Evolutionary conservation across 1,139 yeast species (phyloP), one percentile per base, ranked within the genome.

Genomic region (Waltiozyma sp.): DNA sequence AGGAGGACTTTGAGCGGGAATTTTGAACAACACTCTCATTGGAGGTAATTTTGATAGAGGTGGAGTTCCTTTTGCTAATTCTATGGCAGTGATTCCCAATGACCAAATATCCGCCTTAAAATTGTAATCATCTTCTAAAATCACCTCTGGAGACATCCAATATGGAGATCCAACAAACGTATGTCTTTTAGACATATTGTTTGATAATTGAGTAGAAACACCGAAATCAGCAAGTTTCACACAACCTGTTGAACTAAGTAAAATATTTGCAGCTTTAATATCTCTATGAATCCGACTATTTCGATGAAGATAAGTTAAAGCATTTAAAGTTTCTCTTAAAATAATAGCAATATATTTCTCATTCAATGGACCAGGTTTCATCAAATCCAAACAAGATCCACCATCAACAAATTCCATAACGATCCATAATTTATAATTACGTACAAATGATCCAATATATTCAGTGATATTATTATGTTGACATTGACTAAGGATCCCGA

Each of bases 101-200:
- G 96, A 87, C 98, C 98, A 93, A 3, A 91, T 77, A 60, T 93
- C 98, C 1, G 98, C 96, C 51, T 84, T 75, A 57, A 73, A 84
- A 49, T 86, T 79, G 60, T 93, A 94, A 11, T 91, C 95, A 40
- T 83, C 82, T 58, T 87, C 95, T 54, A 79, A 66, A 38, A 91
- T 83, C 2, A 91, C 95, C 56, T 93, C 99, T 0, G 98, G 98
- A 0, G 97, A 94, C 98, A 93, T 93, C 93, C 97, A 91, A 60
- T 89, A 91, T 1, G 99, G 98, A 0, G 98, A 91, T 0, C 99
- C 98, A 9, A 91, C 98, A 56, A 94, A 91, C 0, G 98, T 91
- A 54, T 84, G 81, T 50, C 95, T 60, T 45, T 79, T 74, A 41
- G 82, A 85, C 60, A 84, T 71, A 61, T 79, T 86, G 55, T 77